Base-by-base conservation (phyloP, 1,284 basidiomycete species). In the Schizophyllum commune region DNA sequence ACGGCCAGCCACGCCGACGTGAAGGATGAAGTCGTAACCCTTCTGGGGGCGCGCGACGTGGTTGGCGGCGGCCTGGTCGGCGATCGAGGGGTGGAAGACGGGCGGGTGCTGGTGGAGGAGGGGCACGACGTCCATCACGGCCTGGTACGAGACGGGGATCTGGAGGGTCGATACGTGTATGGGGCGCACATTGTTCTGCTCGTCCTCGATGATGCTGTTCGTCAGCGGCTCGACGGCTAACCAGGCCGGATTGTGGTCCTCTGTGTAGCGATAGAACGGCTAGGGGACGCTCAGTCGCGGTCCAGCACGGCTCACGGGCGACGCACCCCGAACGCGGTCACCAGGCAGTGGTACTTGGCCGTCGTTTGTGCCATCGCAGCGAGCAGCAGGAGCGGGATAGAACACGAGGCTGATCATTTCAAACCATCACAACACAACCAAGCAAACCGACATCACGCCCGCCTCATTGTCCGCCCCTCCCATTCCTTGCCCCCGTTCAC, bases 11-110 rank as follows among this genome's bases (percentile, higher is more conserved):
- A 86, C 83, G 8, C 89, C 88, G 47, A 91, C 75, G 67, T 91
- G 88, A 66, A 91, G 80, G 57, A 90, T 80, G 64, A 90, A 83
- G 68, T 91, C 88, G 67, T 86, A 91, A n/a, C 86, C 86, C 57
- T 74, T 75, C 21, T 74, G 70, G 1, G 86, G 86, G 4, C 20
- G 53, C 19, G 27, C 27, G 53, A 55, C 20, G 1, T 83, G 77
- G 1, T 75, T 69, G 11, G 75, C 69, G 20, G 73, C 72, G 0
- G 70, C 69, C 17, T 68, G 60, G 17, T 70, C 70, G 39, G 71
- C 62, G 32, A 69, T 62, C 1, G 68, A 56, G 5, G 85, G 85
- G 39, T 47, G 39, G 8, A 89, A 73, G 20, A 77, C 65, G 6
- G 88, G 88, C 0, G 89, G 88, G 5, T 80, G 77, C 15, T 79